phyloP scores from a whole-genome alignment of 495 filamentous ascomycete genomes.

The Chaetomium tenue region DNA sequence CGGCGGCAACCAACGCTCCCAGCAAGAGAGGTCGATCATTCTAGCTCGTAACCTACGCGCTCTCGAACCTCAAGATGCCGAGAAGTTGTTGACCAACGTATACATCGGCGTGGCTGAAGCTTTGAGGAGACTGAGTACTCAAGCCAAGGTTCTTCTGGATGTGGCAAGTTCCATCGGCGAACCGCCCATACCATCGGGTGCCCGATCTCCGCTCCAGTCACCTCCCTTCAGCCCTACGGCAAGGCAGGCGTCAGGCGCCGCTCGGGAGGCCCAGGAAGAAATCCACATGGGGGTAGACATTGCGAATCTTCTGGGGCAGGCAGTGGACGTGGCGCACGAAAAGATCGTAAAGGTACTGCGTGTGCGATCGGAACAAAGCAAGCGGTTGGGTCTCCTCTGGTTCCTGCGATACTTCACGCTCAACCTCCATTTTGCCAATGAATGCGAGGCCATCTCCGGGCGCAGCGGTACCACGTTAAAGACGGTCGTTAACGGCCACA shows the following conservation, averaged over 20 bases:
- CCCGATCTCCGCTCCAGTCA: conserved; percentile 51
- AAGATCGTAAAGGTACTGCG: conserved; percentile 90
- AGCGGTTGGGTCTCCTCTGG: conserved; percentile 65
- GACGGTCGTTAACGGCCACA: conserved; percentile 85
- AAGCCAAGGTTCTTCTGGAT: conserved; percentile 94
- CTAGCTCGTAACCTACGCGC: conserved; percentile 89
- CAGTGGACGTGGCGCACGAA: conserved; percentile 87
- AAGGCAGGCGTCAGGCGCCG: conserved; percentile 29
- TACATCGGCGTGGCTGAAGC: conserved; percentile 88
- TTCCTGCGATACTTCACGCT: conserved; percentile 93
- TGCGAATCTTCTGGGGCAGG: conserved; percentile 89
- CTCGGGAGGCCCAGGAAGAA: conserved; percentile 65
- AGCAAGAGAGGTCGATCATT: conserved; percentile 85
- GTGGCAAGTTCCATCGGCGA: conserved; percentile 75
- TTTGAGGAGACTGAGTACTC: conserved; percentile 76
- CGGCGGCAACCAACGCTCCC: conserved; percentile 63
- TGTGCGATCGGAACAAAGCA: conserved; percentile 81
- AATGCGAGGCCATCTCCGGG: conserved; percentile 94
- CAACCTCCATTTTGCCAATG: conserved; percentile 91
- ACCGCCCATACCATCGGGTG: conserved; percentile 28
- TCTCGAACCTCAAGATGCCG: conserved; percentile 78
- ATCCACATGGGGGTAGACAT: conserved; percentile 83
- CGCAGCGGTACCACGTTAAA: conserved; percentile 80
- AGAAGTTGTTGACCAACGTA: conserved; percentile 75
- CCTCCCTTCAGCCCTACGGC: conserved; percentile 49